These are phyloP conservation scores for Aureobasidium subglaciale DNA, from an alignment of 2,329 filamentous ascomycete genomes.

Conservation along the genomic window DNA sequence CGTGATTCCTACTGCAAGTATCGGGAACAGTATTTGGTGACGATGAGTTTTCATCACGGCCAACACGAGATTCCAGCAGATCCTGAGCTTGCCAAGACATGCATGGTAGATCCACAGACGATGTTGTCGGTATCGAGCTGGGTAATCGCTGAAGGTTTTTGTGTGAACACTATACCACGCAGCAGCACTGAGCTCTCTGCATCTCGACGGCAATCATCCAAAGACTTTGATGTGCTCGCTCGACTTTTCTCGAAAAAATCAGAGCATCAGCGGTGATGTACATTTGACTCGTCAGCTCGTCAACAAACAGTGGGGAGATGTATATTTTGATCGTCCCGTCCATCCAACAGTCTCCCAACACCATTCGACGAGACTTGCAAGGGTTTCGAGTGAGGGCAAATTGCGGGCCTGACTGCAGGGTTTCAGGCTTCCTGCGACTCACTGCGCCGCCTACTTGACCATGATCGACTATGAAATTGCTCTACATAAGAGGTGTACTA, in stretches of 20 bases:
- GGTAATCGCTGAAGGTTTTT: no score
- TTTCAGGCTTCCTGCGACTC: conserved; percentile 9
- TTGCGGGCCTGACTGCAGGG: conserved; percentile 6
- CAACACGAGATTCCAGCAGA: no score
- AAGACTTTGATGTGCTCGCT: no score
- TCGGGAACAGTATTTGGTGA: no score
- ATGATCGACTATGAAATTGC: not conserved
- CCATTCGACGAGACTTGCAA: not conserved
- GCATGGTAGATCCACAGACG: no score
- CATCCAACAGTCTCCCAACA: not conserved
- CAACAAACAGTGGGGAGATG: not conserved
- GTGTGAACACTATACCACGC: no score
- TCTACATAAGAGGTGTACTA: conserved; percentile 1
- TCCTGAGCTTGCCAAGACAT: no score
- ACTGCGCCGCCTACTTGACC: not conserved
- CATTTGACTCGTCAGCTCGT: conserved; percentile 6
- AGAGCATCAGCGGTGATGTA: not conserved
- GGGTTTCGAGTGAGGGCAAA: conserved; percentile 3
- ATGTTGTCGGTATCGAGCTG: no score
- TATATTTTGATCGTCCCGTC: conserved; percentile 11
- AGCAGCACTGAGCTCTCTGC: no score
- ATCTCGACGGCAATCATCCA: not conserved
- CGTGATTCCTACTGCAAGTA: no score
- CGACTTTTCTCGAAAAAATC: not conserved
- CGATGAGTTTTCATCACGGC: no score